Evolutionary conservation across 148 eudicot genomes (phyloP), one percentile per base, ranked within the genome.

Genomic region (Vaccinium myrtillus): DNA sequence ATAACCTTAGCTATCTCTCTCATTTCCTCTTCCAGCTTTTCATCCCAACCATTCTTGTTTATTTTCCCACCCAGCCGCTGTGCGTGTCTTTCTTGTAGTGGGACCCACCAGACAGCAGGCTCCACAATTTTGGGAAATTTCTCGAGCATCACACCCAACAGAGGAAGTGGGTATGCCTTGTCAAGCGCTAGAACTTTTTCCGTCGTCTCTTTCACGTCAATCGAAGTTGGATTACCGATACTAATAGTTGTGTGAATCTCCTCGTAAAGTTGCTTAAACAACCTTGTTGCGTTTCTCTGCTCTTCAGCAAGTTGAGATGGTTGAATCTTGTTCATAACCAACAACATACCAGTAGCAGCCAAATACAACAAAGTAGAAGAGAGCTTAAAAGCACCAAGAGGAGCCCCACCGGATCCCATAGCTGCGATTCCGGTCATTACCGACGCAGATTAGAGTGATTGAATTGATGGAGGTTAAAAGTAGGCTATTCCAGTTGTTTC

Each of bases 251-350:
- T 92, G 59, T 86, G 51, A 6, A 92, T 87, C 30, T 87, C 87
- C 0, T 49, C 51, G 7, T 85, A 23, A 14, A 93, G 89, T 67
- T 89, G 84, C 80, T 90, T 86, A 30, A 92, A 90, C 78, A 89
- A 74, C 81, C 94, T 91, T 0, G 87, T 83, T 0, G 94, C 91
- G 46, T 93, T 94, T 50, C 95, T 79, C 63, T 94, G 95, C 81
- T 94, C 98, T 48, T 94, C 93, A 0, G 88, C 98, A 0, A 94
- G 85, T 82, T 94, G 98, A 2, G 95, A 94, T 2, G 98, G 98
- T 77, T 94, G 95, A 50, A 93, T 89, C 85, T 88, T 92, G 83
- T 90, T 94, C 93, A 93, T 86, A 0, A 92, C 85, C 7, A 86
- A 15, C 11, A 91, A 75, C 36, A 94, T 76, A 2, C 92, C 92